Evolutionary conservation across 2,329 filamentous ascomycete species (phyloP), one percentile per base, ranked within the genome.

Genomic region (Diaporthe humulicola): DNA sequence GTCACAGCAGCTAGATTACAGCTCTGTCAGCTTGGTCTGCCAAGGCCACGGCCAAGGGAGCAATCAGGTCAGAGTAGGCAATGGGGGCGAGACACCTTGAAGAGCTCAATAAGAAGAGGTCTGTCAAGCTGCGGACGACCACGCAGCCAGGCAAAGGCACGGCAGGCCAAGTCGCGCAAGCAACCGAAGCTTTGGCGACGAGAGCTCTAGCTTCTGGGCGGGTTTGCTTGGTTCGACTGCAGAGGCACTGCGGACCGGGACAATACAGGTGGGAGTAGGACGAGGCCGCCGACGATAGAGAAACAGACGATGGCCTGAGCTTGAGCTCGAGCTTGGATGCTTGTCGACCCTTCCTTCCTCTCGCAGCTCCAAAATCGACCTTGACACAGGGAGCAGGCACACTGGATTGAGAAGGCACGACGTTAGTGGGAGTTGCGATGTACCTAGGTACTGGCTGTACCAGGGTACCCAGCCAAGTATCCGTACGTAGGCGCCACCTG

Each of bases 1-100:
- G 48, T 15, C 64, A 52, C 64, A 28, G 33, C 64, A 69, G 48
- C 64, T 69, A 54, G 64, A 54, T 69, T 69, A n/a, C 64, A 69
- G 64, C 48, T 28, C 64, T 54, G 61, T 67, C 64, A 69, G 64
- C 64, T 54, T 25, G 38, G 30, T 54, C 48, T 69, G 64, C 64
- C 64, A 69, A 69, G 64, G 33, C 48, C 22, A 40, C 17, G 64
- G 48, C 48, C 64, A 69, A 69, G 64, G 40, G 48, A 30, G 33
- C 48, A 67, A 69, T 40, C 33, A 40, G 48, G 33, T 54, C n/a
- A 38, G 64, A 22, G 30, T 38, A n/a, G 30, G 40, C 40, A 10
- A 48, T n/a, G 40, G 60, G 40, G 61, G 61, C 45, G 38, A 50
- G 61, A 45, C 45, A 36, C 22, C 42, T 36, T 22, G 12, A 50